Base-by-base conservation (phyloP, 306 rosid species). In the Mucuna pruriens region DNA sequence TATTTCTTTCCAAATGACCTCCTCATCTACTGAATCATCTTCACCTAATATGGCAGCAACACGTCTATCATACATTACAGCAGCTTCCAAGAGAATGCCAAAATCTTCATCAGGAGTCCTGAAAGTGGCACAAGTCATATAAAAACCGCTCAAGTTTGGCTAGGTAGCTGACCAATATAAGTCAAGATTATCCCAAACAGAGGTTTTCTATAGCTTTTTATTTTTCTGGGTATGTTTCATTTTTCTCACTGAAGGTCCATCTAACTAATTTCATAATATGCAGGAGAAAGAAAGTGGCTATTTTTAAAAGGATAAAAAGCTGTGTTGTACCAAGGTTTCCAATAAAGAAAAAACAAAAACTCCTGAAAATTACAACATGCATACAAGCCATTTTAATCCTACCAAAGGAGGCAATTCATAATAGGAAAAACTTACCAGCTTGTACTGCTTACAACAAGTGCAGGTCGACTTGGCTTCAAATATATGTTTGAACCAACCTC, bases 31-130 rank as follows among this genome's bases (percentile, higher is more conserved):
- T 42, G 98, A 93, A 87, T 95, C 93, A 57, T 91, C 97, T 89
- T 95, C 98, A 74, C 87, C 82, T 68, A 95, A 84, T 64, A 95
- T 87, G 33, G 99, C 94, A 58, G 98, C 95, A 85, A 93, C 99
- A 81, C 97, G 97, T 85, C 97, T 91, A 42, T 95, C 99, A 83
- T 93, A 95, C 99, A 95, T 93, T 71, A 95, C 84, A 76, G 99
- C 99, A 80, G 99, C 98, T 92, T 93, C 99, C 84, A 93, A 84
- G 82, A 93, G 98, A 84, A 95, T 89, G 76, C 89, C 83, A 80
- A 95, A 95, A 89, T 93, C 98, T 87, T 95, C 98, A 85, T 95
- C 98, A 0, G 92, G 93, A 36, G 99, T 93, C 98, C 99, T 95
- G 60, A 57, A 78, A 86, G 70, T 29, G 20, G 54, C 62, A 67